These are phyloP conservation scores for Malus domestica DNA, from an alignment of 306 rosid species.

Conservation along the genomic window DNA sequence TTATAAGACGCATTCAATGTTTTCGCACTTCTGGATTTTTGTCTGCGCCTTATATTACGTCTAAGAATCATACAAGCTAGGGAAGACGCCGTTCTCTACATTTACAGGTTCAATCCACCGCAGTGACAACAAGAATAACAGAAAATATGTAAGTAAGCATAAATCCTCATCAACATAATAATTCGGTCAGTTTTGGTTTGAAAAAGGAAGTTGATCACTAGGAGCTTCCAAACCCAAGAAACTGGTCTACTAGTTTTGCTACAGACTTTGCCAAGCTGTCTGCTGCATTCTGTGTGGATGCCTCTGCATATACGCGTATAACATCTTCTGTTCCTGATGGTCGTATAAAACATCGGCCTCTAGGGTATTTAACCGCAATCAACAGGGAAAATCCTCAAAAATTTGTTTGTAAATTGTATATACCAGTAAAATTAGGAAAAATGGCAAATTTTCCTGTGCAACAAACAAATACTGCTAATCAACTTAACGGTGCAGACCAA, in stretches of 20 bases:
- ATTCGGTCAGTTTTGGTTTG: background rate
- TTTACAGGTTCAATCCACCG: background rate
- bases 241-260: constrained; percentile 55
- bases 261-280: constrained; percentile 61
- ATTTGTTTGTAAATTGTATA: background rate
- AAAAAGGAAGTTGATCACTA: background rate
- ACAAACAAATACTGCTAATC: background rate
- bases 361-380: constrained; percentile 51
- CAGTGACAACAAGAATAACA: background rate
- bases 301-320: constrained; percentile 83
- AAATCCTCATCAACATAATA: background rate
- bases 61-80: background rate
- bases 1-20: background rate
- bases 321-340: constrained; percentile 98
- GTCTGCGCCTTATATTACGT: background rate
- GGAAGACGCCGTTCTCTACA: background rate
- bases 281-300: constrained; percentile 67
- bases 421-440: background rate
- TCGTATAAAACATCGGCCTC: constrained; percentile 81
- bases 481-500: background rate
- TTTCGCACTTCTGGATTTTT: background rate
- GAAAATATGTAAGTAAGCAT: background rate
- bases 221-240: constrained; percentile 40
- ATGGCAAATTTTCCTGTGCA: background rate
- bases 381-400: constrained; percentile 14